Evolutionary conservation across 495 filamentous ascomycete species (phyloP).

Genomic region (Neurospora sp.): DNA sequence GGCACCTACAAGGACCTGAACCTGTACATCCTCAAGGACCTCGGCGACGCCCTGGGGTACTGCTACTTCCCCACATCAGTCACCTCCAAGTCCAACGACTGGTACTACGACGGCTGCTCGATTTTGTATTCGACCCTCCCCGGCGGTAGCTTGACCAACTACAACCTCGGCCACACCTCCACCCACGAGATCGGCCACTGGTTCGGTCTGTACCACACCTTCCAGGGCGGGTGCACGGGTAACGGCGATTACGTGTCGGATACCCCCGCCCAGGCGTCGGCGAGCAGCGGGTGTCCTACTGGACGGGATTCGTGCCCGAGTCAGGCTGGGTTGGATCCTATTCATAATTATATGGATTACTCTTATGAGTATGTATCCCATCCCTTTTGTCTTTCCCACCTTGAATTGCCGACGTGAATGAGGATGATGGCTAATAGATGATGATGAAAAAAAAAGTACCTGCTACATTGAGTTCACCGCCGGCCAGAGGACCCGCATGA

Average conservation of each 20-base stretch:
- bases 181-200: constrained; percentile 61
- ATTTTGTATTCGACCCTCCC: constrained; percentile 46
- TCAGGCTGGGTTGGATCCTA: constrained; percentile 41
- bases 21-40: constrained; percentile 50
- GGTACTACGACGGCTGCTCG: constrained; percentile 49
- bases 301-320: constrained; percentile 43
- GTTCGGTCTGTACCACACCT: constrained; percentile 56
- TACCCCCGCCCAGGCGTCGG: constrained; percentile 42
- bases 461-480: constrained; percentile 40
- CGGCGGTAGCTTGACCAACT: constrained; percentile 37
- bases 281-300: constrained; percentile 49
- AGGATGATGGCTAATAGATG: too few relatives aligned
- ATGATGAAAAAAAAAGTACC: constrained; percentile 13
- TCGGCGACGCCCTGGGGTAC: constrained; percentile 44
- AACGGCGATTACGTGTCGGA: constrained; percentile 48
- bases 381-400: too few relatives aligned
- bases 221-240: constrained; percentile 50
- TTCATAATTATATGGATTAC: constrained; percentile 61
- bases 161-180: constrained; percentile 49
- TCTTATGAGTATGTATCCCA: constrained; percentile 39
- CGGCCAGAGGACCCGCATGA: constrained; percentile 35
- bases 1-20: constrained; percentile 53
- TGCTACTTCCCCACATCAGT: constrained; percentile 41
- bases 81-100: constrained; percentile 22
- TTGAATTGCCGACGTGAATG: too few relatives aligned